Base-by-base conservation (phyloP, 371 early-diverging fungal genomes). In the Coemansia sp. region DNA sequence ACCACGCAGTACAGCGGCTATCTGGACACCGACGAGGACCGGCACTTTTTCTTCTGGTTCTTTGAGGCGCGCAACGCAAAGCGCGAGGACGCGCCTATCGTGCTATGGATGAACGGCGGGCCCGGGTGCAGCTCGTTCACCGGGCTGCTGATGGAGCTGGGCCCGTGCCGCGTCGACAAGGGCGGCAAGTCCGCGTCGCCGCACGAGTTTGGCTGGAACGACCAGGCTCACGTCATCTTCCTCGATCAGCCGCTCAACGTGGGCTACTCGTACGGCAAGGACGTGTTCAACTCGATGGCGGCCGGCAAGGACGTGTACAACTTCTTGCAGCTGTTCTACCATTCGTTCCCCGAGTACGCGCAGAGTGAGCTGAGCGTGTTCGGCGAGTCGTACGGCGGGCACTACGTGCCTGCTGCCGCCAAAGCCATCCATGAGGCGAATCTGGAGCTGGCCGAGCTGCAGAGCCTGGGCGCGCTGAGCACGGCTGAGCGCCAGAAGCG, bases 381-480 rank as follows among this genome's bases (percentile, higher is more conserved):
- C 61, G 88, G 86, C 56, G 87, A 88, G 71, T 77, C 80, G 47
- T 87, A 90, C 65, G 90, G 85, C 20, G 92, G 92, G 5, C 91
- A 92, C 68, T 92, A 90, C 64, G 84, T 90, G 42, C 93, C 92
- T 16, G 90, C 89, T 34, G 86, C 90, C 33, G 93, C 84, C 33
- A 79, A 83, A 59, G 85, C 82, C 30, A 86, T 92, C 62, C 81
- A 85, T 53, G 80, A 83, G n/a, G 74, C 81, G 50, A 93, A 93
- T 72, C 80, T 86, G 72, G 68, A 69, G 55, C 68, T 79, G 61
- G 80, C 61, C 30, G 75, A 50, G 26, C 61, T 61, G 56, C 72
- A 81, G 30, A 72, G 78, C 9, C 58, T 77, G 5, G 77, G 81
- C 33, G 51, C 81, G 42, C 50, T 72, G 65, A 80, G 36, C 68